Base-by-base conservation (phyloP, 345 rosid genomes). In the Acer campestre region DNA sequence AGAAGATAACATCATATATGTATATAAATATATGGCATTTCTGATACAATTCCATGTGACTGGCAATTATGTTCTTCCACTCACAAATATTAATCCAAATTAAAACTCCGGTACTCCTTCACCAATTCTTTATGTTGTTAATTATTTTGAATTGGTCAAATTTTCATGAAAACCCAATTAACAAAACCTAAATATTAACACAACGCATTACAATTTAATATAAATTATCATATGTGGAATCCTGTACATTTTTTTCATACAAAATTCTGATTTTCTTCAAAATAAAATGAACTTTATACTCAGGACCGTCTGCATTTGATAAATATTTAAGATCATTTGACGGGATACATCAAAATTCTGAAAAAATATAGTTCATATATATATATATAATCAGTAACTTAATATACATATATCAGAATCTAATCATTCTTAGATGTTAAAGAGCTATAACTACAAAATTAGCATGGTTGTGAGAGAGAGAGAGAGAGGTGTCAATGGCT, bases 1-100 rank as follows among this genome's bases (percentile, higher is more conserved):
- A n/a, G 67, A 80, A 78, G 86, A 56, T 49, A 80, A 44, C 80
- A 75, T 78, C 78, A 78, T 75, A 23, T 51, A 4, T 35, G 38
- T 35, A 35, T 35, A 29, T 29, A 2, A 1, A 25, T 71, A 7
- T 25, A 8, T 42, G 46, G 9, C 61, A 46, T 71, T 63, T 63
- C 44, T 29, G 10, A 67, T n/a, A 72, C 79, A 76, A 62, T 31
- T 68, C 83, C 86, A 81, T 76, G 86, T 81, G 86, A 73, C 76
- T 72, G 46, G 67, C 44, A 64, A 76, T 82, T 29, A 76, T 79
- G 20, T 12, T 62, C 48, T 76, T 68, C 29, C 67, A 48, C 69
- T 51, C 69, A 46, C 63, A 46, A 18, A 44, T 16, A 59, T 58
- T 23, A 65, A 65, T 48, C 59, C 56, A 1, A 49, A 42, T 7